Evolutionary conservation across 1,284 basidiomycete genomes (phyloP), one percentile per base, ranked within the genome.

Genomic region (Heterobasidion occidentale): DNA sequence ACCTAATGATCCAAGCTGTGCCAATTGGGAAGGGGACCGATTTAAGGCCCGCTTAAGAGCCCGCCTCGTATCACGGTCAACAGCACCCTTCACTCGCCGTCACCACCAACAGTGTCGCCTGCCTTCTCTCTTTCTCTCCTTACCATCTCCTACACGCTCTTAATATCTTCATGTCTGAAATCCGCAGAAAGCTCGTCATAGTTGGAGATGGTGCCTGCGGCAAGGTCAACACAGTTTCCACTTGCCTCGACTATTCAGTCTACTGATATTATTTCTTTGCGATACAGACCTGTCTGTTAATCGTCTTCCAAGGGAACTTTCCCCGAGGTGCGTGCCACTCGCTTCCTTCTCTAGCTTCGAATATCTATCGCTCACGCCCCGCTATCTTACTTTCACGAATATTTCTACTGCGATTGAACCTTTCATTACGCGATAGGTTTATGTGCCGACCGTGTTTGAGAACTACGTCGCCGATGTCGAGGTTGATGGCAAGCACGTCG

Each of bases 371-470:
- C 38, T 7, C 50, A 36, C 6, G 33, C n/a, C 12, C 12, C 20
- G 42, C 27, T 54, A 11, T 19, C 46, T 35, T 47, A 27, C n/a
- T 17, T 36, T 53, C 20, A 8, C 38, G 15, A 44, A 14, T 36
- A 20, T 45, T 36, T 35, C 27, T 12, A 14, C 19, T 42, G 19
- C 7, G 42, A 1, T 46, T 46, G 3, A 17, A 19, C 15, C 46
- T 11, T 46, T 55, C 38, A 55, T 54, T 36, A 53, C 44, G 17
- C 9, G 19, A 51, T 46, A 73, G 72, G 71, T 73, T 36, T 89
- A 89, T 70, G 82, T 88, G 58, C 86, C 87, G 27, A 89, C 86
- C 60, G 86, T 89, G 48, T 90, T 90, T 64, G 87, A 89, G 71
- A 80, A 80, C 73, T 80, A 86, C 68, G 84, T 84, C 55, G 83